Base-by-base conservation (phyloP, 306 rosid species). In the Sicyos baderoa region DNA sequence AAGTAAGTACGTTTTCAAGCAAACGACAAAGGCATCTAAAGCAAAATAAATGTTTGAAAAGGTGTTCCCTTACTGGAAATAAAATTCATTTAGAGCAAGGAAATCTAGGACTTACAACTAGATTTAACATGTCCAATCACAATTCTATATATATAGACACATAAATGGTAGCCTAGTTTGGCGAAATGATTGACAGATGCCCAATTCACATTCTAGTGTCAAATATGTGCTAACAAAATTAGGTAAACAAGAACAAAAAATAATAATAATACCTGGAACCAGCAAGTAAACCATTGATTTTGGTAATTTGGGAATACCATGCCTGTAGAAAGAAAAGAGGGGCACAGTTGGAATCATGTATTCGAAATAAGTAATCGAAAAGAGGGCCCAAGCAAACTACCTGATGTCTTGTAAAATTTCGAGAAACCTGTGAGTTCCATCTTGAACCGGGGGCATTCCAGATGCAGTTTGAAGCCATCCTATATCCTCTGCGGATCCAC, bases 381-480 rank as follows among this genome's bases (percentile, higher is more conserved):
- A 62, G 56, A 64, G 53, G 21, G 69, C 55, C 13, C 73, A 49
- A 42, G 52, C 72, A 32, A 27, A 8, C 40, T 76, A 93, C 99
- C 87, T 88, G 79, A 94, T 81, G 54, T 53, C 72, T 13, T 75
- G 88, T 75, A 94, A 82, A 81, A 90, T 90, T 73, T 94, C 99
- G 54, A 49, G 74, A 81, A 93, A 93, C 60, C 88, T 93, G 40
- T 85, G 86, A 0, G 97, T 90, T 55, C 99, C 91, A 63, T 93
- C 99, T 77, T 88, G 96, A 73, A 88, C 90, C 0, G 91, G 79
- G 17, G 91, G 95, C 96, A 93, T 81, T 77, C 77, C 88, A 0
- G 88, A 80, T 84, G 86, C 91, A 76, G 77, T 84, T 78, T 88
- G 95, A 70, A 93, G 90, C 99, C 99, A 94, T 29, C 99, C 99